These are phyloP conservation scores for Boeremia exigua DNA, from an alignment of 2,329 filamentous ascomycete genomes.

Conservation along the genomic window DNA sequence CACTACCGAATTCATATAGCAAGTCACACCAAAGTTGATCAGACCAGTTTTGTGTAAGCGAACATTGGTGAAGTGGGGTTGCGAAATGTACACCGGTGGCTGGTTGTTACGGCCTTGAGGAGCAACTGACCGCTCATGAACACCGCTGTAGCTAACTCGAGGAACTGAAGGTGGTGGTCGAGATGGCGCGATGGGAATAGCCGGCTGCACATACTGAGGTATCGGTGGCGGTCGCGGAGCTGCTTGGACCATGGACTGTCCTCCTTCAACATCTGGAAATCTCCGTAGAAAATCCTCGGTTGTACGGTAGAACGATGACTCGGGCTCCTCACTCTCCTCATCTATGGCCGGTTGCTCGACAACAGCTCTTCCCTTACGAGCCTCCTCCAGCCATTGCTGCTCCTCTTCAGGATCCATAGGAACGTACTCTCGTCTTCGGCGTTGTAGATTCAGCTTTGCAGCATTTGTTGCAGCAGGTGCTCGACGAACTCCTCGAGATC, in stretches of 20 bases:
- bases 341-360: constrained; percentile 42
- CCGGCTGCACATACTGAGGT: constrained; percentile 57
- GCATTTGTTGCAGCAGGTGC: constrained; percentile 60
- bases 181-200: constrained; percentile 65
- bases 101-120: constrained; percentile 44
- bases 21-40: constrained; percentile 80
- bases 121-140: constrained; percentile 64
- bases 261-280: constrained; percentile 72
- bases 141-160: constrained; percentile 77
- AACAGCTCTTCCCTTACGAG: constrained; percentile 69
- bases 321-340: constrained; percentile 38
- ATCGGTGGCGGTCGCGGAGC: constrained; percentile 44
- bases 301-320: constrained; percentile 62
- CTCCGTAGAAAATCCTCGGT: constrained; percentile 85
- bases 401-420: constrained; percentile 83
- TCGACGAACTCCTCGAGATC: constrained; percentile 58
- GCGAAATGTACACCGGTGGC: constrained; percentile 54
- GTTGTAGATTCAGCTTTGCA: constrained; percentile 60
- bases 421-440: constrained; percentile 65
- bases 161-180: constrained; percentile 65
- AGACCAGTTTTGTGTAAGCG: constrained; percentile 73
- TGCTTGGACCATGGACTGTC: constrained; percentile 62
- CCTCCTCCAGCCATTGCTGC: constrained; percentile 77
- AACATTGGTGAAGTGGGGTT: constrained; percentile 52
- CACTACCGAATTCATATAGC: constrained; percentile 90